Conservation (phyloP, 805 yeast species). For the Wickerhamomyces bovis region DNA sequence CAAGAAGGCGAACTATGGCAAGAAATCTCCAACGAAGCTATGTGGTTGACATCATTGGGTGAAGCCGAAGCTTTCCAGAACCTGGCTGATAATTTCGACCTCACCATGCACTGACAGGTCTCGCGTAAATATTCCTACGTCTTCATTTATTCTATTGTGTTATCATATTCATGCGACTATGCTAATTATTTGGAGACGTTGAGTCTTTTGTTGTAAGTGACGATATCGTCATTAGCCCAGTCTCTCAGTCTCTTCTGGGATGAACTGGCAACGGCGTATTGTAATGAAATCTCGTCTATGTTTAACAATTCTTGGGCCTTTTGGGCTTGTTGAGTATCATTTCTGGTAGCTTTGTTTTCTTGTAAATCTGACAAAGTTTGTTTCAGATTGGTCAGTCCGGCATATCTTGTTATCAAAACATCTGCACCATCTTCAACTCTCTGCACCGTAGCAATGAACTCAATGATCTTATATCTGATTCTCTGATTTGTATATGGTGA, state of each 20-base stretch:
- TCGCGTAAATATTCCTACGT: background rate
- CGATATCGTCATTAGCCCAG: conserved; percentile 54
- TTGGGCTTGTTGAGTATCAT: conserved; percentile 8
- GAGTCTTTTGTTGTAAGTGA: conserved; percentile 13
- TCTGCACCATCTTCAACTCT: conserved; percentile 54
- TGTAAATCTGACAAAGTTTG: conserved; percentile 11
- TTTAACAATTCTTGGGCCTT: conserved; percentile 31
- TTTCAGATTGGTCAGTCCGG: conserved; percentile 36
- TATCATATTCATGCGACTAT: background rate
- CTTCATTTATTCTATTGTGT: background rate
- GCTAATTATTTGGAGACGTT: background rate
- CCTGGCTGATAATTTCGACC: conserved; percentile 17
- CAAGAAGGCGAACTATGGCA: conserved; percentile 58
- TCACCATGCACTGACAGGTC: background rate
- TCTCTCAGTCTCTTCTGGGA: conserved; percentile 51
- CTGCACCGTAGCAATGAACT: conserved; percentile 42
- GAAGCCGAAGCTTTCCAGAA: conserved; percentile 35
- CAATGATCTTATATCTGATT: conserved; percentile 34
- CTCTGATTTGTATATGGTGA: conserved; percentile 42
- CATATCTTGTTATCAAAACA: conserved; percentile 53
- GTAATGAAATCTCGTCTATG: conserved; percentile 39
- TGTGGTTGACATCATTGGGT: conserved; percentile 48
- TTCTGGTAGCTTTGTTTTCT: background rate
- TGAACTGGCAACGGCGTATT: conserved; percentile 35
- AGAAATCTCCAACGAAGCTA: conserved; percentile 71